Evolutionary conservation across 257 asterid species (phyloP).

Genomic region (Henckelia pumila): DNA sequence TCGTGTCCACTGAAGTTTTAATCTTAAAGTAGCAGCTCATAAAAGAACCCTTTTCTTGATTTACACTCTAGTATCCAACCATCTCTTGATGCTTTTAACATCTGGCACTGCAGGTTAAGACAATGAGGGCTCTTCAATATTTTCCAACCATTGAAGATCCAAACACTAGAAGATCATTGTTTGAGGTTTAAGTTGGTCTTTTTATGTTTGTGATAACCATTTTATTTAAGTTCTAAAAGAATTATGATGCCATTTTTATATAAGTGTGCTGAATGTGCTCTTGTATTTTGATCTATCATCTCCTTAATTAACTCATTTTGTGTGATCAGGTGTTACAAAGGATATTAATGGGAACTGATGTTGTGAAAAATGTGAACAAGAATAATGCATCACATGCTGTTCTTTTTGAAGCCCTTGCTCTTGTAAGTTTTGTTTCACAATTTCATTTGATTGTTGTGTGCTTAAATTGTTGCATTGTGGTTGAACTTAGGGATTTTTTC

Average conservation of each 20-base stretch:
- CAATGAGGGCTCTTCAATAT: slow-evolving; percentile 99
- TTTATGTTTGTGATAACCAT: slow-evolving; percentile 17
- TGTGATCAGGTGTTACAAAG: slow-evolving; percentile 80
- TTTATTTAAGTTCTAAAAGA: slow-evolving; percentile 3
- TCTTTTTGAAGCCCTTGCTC: slow-evolving; percentile 98
- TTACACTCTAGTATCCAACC: slow-evolving; percentile 24
- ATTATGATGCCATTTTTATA: background rate
- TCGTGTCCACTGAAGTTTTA: background rate
- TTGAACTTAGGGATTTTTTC: background rate
- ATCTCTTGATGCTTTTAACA: slow-evolving; percentile 17
- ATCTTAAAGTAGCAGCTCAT: background rate
- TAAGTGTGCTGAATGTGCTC: background rate
- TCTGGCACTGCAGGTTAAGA: slow-evolving; percentile 66
- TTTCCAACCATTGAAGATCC: slow-evolving; percentile 98
- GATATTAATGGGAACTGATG: slow-evolving; percentile 99
- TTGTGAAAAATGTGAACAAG: slow-evolving; percentile 98
- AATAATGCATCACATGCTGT: slow-evolving; percentile 99
- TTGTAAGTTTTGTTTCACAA: slow-evolving; percentile 47
- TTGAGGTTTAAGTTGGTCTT: slow-evolving; percentile 63
- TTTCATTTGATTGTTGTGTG: background rate
- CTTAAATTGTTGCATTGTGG: background rate
- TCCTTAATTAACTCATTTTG: slow-evolving; percentile 19
- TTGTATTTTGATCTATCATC: slow-evolving; percentile 14
- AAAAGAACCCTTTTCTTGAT: slow-evolving; percentile 10
- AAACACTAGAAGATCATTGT: slow-evolving; percentile 85